A percentile compares a stretch with the other conserved stretches of the same genome.
Conservation (phyloP, 2,329 filamentous ascomycete genomes). For the Fusarium devonianum region DNA sequence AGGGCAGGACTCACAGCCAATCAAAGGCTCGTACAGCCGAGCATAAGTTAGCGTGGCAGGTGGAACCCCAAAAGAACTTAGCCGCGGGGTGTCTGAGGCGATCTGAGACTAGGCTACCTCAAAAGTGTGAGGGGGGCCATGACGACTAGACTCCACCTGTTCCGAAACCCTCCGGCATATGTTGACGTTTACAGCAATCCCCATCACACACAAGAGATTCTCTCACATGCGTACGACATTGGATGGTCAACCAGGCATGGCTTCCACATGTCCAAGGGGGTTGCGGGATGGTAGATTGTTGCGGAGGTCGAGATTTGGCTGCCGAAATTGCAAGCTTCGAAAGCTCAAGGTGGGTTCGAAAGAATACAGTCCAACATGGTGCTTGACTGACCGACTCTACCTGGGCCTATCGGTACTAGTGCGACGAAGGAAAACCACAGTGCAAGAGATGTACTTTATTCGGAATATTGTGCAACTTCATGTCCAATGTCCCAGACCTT, state of each 20-base stretch:
- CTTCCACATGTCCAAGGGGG: background rate
- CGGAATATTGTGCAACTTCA: conserved; percentile 55
- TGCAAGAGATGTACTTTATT: conserved; percentile 53
- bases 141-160: too few relatives aligned
- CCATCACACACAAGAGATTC: background rate
- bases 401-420: conserved; percentile 47
- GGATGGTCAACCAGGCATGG: conserved; percentile 4
- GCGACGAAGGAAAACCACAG: conserved; percentile 54
- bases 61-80: conserved; percentile 26
- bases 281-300: background rate
- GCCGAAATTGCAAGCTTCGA: conserved; percentile 59
- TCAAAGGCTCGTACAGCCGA: conserved; percentile 38
- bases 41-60: conserved; percentile 35
- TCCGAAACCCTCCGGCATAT: background rate
- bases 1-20: conserved; percentile 33
- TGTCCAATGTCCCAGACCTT: conserved; percentile 47
- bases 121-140: too few relatives aligned
- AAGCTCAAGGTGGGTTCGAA: conserved; percentile 53
- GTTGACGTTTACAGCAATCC: too few relatives aligned
- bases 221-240: background rate
- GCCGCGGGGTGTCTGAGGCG: too few relatives aligned
- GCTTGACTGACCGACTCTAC: background rate
- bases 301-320: conserved; percentile 54
- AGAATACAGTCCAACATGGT: too few relatives aligned
- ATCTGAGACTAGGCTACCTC: too few relatives aligned